Percentiles rank a stretch among this genome's conserved stretches.
phyloP scores from a whole-genome alignment of 805 yeast genomes.

The Saccharomycopsis vini region DNA sequence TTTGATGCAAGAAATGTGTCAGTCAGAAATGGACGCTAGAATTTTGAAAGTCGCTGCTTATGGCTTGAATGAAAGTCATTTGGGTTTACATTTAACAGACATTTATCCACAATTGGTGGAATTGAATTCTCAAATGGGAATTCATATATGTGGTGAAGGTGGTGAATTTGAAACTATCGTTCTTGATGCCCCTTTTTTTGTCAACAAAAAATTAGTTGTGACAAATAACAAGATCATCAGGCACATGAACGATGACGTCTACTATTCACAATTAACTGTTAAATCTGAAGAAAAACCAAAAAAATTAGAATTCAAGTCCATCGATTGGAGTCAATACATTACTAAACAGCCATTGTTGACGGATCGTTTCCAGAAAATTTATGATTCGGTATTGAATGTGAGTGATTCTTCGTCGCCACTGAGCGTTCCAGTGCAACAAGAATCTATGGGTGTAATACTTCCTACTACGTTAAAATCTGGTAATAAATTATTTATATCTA shows the following conservation, averaged over 20 bases:
- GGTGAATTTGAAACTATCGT: slow-evolving; percentile 96
- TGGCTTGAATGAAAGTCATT: slow-evolving; percentile 58
- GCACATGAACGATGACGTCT: slow-evolving; percentile 55
- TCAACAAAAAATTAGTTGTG: slow-evolving; percentile 39
- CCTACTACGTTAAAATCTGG: too few relatives aligned
- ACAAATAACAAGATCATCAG: slow-evolving; percentile 32
- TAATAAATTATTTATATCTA: slow-evolving; percentile 33
- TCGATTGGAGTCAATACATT: slow-evolving; percentile 7
- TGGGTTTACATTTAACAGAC: slow-evolving; percentile 60
- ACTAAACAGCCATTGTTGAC: slow-evolving; percentile 28
- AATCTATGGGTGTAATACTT: too few relatives aligned
- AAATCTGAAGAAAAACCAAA: slow-evolving; percentile 33
- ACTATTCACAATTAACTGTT: slow-evolving; percentile 42
- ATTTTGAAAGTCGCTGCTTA: slow-evolving; percentile 89
- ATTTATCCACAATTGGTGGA: slow-evolving; percentile 48
- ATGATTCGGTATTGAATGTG: slow-evolving; percentile 9
- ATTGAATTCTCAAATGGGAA: slow-evolving; percentile 60
- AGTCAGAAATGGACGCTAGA: slow-evolving; percentile 55
- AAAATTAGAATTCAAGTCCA: slow-evolving; percentile 15
- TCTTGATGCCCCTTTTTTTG: slow-evolving; percentile 81
- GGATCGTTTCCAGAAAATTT: slow-evolving; percentile 32
- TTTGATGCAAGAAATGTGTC: slow-evolving; percentile 56
- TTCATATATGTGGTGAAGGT: slow-evolving; percentile 97
- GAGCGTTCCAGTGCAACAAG: too few relatives aligned
- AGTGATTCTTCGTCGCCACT: not conserved